Percentiles rank a stretch among this genome's conserved stretches.
Conservation (phyloP, 108 stramenopile genomes). For the Fragilariopsis cylindrus region DNA sequence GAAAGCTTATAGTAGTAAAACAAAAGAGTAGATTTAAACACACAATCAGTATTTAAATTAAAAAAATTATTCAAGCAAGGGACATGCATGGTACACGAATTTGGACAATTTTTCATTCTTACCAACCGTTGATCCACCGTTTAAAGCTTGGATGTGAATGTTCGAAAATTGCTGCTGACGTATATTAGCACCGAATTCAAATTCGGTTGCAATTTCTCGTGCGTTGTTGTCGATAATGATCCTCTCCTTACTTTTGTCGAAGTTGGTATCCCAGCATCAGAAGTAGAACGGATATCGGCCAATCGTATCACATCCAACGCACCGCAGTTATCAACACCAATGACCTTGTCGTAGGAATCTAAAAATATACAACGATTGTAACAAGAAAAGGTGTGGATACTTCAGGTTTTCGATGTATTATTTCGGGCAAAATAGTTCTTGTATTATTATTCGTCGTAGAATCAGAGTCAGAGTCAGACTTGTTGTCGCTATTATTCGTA, state of each 20-base stretch:
- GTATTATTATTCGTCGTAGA: too few relatives aligned
- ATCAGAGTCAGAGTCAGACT: too few relatives aligned
- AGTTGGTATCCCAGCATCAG: neutral
- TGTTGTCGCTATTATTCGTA: neutral
- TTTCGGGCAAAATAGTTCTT: neutral
- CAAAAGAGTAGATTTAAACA: too few relatives aligned
- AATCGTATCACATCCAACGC: conserved; percentile 25
- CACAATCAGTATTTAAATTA: too few relatives aligned
- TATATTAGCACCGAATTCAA: conserved; percentile 10
- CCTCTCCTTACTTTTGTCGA: neutral
- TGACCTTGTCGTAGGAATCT: conserved; percentile 26
- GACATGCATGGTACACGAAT: too few relatives aligned
- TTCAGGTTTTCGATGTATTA: conserved; percentile 12
- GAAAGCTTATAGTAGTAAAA: neutral
- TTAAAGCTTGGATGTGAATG: neutral
- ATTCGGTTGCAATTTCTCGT: conserved; percentile 11
- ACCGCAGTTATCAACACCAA: conserved; percentile 26
- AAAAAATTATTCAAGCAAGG: too few relatives aligned
- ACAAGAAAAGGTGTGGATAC: neutral
- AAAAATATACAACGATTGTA: conserved; percentile 21
- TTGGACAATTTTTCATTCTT: too few relatives aligned
- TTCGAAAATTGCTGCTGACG: neutral
- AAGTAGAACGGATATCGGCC: conserved; percentile 12
- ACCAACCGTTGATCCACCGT: neutral
- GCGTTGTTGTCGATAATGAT: neutral